Evolutionary conservation across 1,284 basidiomycete genomes (phyloP), one percentile per base, ranked within the genome.

Genomic region (Pseudozyma tsukubaensis): DNA sequence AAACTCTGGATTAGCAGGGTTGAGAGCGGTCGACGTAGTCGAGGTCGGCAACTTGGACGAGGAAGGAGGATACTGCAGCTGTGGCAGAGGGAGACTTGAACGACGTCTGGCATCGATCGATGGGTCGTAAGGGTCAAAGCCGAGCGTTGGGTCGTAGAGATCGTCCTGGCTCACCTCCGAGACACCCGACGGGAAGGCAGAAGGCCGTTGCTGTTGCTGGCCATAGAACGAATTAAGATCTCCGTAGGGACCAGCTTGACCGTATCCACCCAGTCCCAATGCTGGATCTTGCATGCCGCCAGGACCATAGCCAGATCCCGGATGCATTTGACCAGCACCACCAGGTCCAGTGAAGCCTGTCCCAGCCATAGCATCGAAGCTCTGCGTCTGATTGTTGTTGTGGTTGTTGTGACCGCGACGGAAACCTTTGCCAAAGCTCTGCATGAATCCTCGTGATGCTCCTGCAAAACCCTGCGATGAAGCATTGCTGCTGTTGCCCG

Each of bases 1-100:
- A 36, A 78, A 78, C 39, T 78, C 76, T 5, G 72, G 76, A 50
- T 78, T 78, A 35, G 74, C 66, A 13, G 76, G 76, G 50, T 78
- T 78, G 47, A 78, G 69, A 6, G 56, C 53, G 10, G 68, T 69
- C 18, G 51, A 43, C 0, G 59, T 60, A 2, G 57, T 48, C 18
- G 57, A 58, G 9, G 65, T 16, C 7, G 65, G 52, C 53, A 67
- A 21, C 35, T 49, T 44, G 35, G 61, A 24, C 21, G 51, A 54
- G 16, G 61, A 58, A 14, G 49, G 53, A 11, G 47, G 45, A 50
- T 59, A 58, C 24, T 62, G 50, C 4, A 60, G 16, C 39, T 72
- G 73, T 11, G 69, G 61, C 12, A 76, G 21, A 10, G 73, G 73
- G 21, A 76, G 50, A 39, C 73, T 76, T 6, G 73, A 76, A 12